phyloP scores from a whole-genome alignment of 768 basidiomycete genomes.

The Trametes sanguinea region DNA sequence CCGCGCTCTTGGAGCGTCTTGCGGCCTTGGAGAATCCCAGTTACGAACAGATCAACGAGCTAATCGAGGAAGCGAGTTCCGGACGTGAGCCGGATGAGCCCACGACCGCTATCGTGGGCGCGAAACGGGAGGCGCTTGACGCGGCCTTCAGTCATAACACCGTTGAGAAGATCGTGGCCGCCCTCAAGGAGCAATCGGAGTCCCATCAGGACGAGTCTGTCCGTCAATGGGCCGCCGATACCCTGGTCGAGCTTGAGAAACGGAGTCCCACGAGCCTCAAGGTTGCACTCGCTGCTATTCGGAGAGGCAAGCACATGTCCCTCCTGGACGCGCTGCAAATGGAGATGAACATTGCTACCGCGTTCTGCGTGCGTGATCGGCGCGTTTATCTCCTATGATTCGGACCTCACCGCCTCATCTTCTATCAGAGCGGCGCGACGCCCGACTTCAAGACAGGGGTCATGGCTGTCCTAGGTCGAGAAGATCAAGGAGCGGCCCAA shows the following conservation, averaged over 20 bases:
- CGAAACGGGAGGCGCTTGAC: slow-evolving; percentile 78
- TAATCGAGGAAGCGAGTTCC: slow-evolving; percentile 61
- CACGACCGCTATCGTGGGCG: slow-evolving; percentile 54
- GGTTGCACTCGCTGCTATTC: slow-evolving; percentile 81
- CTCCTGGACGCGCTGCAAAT: slow-evolving; percentile 73
- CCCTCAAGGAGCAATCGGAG: slow-evolving; percentile 47
- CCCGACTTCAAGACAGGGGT: slow-evolving; percentile 87
- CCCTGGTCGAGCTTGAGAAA: slow-evolving; percentile 58
- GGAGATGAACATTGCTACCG: slow-evolving; percentile 87
- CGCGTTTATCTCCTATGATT: background rate
- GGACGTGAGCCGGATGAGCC: slow-evolving; percentile 64
- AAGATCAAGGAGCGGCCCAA: slow-evolving; percentile 54
- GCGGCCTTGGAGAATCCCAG: slow-evolving; percentile 53
- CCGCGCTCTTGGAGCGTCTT: slow-evolving; percentile 69
- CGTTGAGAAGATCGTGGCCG: slow-evolving; percentile 70
- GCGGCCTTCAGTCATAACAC: slow-evolving; percentile 67
- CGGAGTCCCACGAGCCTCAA: slow-evolving; percentile 93
- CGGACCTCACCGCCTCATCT: background rate
- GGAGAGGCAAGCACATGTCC: slow-evolving; percentile 61
- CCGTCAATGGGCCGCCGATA: slow-evolving; percentile 72
- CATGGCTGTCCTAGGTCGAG: slow-evolving; percentile 59
- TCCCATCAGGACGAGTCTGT: slow-evolving; percentile 47
- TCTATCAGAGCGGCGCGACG: slow-evolving; percentile 65
- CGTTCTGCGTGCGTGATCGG: slow-evolving; percentile 64
- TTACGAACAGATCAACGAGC: slow-evolving; percentile 58